Evolutionary conservation across 2,329 filamentous ascomycete species (phyloP), one percentile per base, ranked within the genome.

Genomic region (Fusarium begoniae): DNA sequence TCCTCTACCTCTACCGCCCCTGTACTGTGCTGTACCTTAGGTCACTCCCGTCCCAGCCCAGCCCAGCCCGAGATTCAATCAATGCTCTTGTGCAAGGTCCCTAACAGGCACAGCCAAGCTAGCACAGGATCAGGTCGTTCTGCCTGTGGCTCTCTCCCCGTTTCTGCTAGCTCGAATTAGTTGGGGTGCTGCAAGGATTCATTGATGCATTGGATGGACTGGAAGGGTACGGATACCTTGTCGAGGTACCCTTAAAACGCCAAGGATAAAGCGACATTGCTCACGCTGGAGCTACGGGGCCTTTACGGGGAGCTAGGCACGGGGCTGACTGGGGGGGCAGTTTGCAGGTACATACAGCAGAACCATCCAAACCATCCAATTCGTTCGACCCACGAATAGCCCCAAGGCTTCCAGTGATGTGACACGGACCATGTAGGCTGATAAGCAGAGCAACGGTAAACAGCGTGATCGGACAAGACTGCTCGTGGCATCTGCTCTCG

Each of bases 141-240:
- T 69, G 61, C 51, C 51, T 73, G 51, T 73, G 65, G 72, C 75
- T 75, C 73, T 74, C 73, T 76, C 75, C 72, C 73, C 75, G 73
- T 77, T 76, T 75, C 69, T 76, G 65, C 74, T 72, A 69, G 70
- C 69, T 72, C 64, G 73, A 73, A 74, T 74, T 63, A 75, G 73
- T 73, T 66, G 65, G 73, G 73, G 68, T 75, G 70, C 44, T 71
- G 70, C 69, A 76, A 63, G 71, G 72, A 66, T 73, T 66, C 40
- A 53, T 48, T 62, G 72, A 70, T 73, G 70, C 40, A 59, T 51
- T 69, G 71, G 71, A 72, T 74, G 67, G 72, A 69, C 67, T 73
- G 67, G 72, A 66, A 69, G 63, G 72, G 54, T 37, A 58, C 51
- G 51, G 35, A 54, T 59, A 72, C 72, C 72, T 72, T 66, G 72